phyloP scores from a whole-genome alignment of 768 basidiomycete species.

The Mycena epipterygia region DNA sequence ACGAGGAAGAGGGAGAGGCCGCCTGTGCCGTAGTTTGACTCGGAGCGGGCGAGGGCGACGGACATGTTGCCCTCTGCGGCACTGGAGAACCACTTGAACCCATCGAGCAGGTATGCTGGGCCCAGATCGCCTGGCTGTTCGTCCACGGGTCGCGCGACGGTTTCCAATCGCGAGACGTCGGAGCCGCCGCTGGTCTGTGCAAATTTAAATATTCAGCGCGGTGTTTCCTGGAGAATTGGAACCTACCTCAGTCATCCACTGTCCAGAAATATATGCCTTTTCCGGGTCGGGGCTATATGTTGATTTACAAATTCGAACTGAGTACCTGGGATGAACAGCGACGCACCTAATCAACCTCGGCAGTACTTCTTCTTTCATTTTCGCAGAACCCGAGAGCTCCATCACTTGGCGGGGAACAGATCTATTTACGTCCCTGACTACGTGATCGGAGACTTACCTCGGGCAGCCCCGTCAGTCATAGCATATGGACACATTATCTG shows the following conservation, averaged over 20 bases:
- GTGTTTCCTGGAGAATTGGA: not conserved
- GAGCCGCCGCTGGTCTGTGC: constrained; percentile 50
- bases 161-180: constrained; percentile 82
- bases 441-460: constrained; percentile 52
- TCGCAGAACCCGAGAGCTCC: constrained; percentile 72
- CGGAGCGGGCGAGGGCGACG: constrained; percentile 82
- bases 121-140: constrained; percentile 27
- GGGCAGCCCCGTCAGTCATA: constrained; percentile 85
- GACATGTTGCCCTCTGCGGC: constrained; percentile 84
- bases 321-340: not conserved
- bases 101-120: constrained; percentile 69
- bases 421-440: not conserved
- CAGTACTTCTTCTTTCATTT: constrained; percentile 70
- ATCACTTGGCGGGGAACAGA: constrained; percentile 55
- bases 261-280: constrained; percentile 77
- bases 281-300: constrained; percentile 69
- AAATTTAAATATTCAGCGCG: constrained; percentile 34
- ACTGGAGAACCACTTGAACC: constrained; percentile 90
- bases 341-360: constrained; percentile 72
- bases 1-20: constrained; percentile 83
- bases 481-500: constrained; percentile 80
- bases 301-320: not conserved
- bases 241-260: constrained; percentile 87
- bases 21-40: constrained; percentile 68
- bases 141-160: constrained; percentile 60